Evolutionary conservation across 2,329 filamentous ascomycete species (phyloP), one percentile per base, ranked within the genome.

Genomic region (Fusarium camptoceras): DNA sequence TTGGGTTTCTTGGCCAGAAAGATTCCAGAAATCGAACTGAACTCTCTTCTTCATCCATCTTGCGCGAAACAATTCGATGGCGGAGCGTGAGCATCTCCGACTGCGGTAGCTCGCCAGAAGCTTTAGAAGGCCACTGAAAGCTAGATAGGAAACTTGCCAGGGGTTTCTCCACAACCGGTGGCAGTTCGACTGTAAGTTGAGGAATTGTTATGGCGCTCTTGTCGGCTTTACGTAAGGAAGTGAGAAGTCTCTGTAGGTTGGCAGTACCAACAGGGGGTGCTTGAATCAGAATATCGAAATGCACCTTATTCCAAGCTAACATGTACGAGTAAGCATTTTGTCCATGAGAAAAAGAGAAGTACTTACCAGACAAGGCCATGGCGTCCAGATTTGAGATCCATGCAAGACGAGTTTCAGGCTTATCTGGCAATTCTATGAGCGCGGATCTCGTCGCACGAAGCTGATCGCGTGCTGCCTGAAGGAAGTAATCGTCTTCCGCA

Each of bases 301-400:
- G 88, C 8, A 93, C 84, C 48, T 89, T 87, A 77, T 95, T 90
- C 94, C 94, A 98, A 34, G 87, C 91, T 91, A 25, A 49, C 43
- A 27, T 49, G 8, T 25, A 57, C 75, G 47, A 63, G 66, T 77
- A 53, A 68, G 64, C 6, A 18, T 43, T 27, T 6, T n/a, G 5
- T 20, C 61, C 31, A 48, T 69, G 76, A 77, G 73, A 18, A 14
- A 14, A 39, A 28, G 12, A 18, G n/a, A 30, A 9, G 2, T 44
- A 54, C 71, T 56, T 83, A 92, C 90, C 86, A 71, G 83, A 85
- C 60, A 98, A 81, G 30, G 94, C 90, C 20, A 84, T 82, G 64
- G 91, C 88, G 76, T 97, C 93, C 15, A 98, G 84, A 67, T 90
- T 89, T 1, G 92, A 88, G 42, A 97, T 84, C 94, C 94, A 98